These are phyloP conservation scores for Phytophthora pseudosyringae DNA, from an alignment of 352 stramenopile species.

Conservation along the genomic window DNA sequence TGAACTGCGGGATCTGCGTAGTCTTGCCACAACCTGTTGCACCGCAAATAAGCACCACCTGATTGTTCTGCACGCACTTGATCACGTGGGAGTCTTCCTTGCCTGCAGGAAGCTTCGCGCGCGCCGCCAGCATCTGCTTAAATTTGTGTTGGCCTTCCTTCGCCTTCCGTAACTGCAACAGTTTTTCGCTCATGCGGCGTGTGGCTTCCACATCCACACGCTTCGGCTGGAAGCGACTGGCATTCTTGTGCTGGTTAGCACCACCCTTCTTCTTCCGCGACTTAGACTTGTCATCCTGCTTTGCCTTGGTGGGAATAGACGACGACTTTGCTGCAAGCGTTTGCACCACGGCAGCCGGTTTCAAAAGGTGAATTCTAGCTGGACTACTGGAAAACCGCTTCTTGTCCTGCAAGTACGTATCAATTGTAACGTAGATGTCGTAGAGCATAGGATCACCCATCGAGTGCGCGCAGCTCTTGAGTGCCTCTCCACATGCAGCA, in stretches of 20 bases:
- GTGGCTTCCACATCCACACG: constrained; percentile 45
- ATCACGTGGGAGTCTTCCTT: constrained; percentile 68
- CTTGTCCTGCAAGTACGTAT: constrained; percentile 54
- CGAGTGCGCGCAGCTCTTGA: constrained; percentile 55
- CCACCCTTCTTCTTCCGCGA: constrained; percentile 26
- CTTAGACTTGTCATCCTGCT: constrained; percentile 23
- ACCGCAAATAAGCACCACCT: constrained; percentile 96
- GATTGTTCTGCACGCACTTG: constrained; percentile 57
- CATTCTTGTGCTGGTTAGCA: constrained; percentile 30
- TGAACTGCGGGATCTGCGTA: constrained; percentile 97
- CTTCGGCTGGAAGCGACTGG: constrained; percentile 18
- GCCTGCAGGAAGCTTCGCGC: constrained; percentile 64
- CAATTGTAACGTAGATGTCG: constrained; percentile 75
- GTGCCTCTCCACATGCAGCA: constrained; percentile 49
- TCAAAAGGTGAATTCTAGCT: constrained; percentile 48
- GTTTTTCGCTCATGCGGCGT: constrained; percentile 48
- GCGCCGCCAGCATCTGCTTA: constrained; percentile 62
- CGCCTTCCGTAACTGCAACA: constrained; percentile 46
- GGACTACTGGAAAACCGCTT: constrained; percentile 30
- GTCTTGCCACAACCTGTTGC: constrained; percentile 96
- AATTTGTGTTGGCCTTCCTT: constrained; percentile 57
- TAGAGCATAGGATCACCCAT: constrained; percentile 86
- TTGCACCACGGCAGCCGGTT: constrained; percentile 15
- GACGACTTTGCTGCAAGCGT: constrained; percentile 12
- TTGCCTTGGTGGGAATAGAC: background rate